A percentile compares a stretch with the other conserved stretches of the same genome.
These are phyloP conservation scores for Saccharomyces hybrid DNA, from an alignment of 1,139 yeast species.

Conservation along the genomic window DNA sequence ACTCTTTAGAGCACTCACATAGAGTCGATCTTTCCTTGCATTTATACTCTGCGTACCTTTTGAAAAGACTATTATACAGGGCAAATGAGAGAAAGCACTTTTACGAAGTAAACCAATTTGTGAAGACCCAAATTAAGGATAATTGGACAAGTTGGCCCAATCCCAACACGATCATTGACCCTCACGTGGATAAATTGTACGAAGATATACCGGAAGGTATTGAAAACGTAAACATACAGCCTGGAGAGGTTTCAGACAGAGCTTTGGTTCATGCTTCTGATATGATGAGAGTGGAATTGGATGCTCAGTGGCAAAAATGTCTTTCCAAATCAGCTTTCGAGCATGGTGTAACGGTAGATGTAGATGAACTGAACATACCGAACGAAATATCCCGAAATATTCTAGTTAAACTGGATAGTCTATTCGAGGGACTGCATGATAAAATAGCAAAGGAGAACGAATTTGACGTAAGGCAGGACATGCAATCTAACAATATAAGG, in stretches of 20 bases:
- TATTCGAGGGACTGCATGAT: constrained; percentile 24
- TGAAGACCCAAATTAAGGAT: constrained; percentile 24
- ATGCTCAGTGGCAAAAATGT: constrained; percentile 25
- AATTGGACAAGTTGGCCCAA: constrained; percentile 32
- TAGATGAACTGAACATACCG: constrained; percentile 22
- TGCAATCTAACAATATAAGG: constrained; percentile 13
- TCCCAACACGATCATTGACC: constrained; percentile 23
- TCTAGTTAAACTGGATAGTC: constrained; percentile 21
- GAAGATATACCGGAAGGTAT: constrained; percentile 17
- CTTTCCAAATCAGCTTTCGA: constrained; percentile 15
- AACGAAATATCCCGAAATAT: constrained; percentile 13
- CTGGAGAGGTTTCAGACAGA: constrained; percentile 21
- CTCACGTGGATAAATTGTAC: constrained; percentile 20
- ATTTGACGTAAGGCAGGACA: constrained; percentile 9
- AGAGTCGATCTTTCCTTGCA: constrained; percentile 27
- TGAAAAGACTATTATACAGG: constrained; percentile 20
- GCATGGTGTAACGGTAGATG: constrained; percentile 16
- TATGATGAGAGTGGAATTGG: constrained; percentile 24
- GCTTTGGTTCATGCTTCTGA: constrained; percentile 22
- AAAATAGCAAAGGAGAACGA: constrained; percentile 21
- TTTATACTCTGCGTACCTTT: constrained; percentile 25
- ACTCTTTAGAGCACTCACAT: constrained; percentile 25
- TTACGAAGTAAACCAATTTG: constrained; percentile 22
- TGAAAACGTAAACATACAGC: constrained; percentile 4
- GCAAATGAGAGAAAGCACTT: constrained; percentile 24